Percentiles rank a stretch among this genome's conserved stretches.
Evolutionary conservation across 108 stramenopile genomes (phyloP).

Genomic region (Cyclotella baltica): DNA sequence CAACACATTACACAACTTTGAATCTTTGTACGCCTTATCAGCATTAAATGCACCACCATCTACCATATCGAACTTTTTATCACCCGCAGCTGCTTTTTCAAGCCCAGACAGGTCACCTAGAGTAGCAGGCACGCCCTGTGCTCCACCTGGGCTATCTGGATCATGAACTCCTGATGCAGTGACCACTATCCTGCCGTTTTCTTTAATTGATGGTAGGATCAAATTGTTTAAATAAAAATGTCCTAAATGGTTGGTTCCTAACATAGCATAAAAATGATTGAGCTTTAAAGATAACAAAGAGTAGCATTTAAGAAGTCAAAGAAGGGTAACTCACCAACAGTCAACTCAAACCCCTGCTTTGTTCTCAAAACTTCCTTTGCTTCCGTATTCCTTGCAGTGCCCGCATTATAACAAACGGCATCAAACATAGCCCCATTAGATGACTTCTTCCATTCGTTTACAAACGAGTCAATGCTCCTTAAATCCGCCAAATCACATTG

Average conservation of each 20-base stretch:
- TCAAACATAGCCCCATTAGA: slow-evolving; percentile 51
- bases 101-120: slow-evolving; percentile 85
- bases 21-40: slow-evolving; percentile 94
- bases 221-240: slow-evolving; percentile 93
- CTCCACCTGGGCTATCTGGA: slow-evolving; percentile 86
- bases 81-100: slow-evolving; percentile 41
- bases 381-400: slow-evolving; percentile 72
- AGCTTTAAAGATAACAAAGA: neutral
- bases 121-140: slow-evolving; percentile 75
- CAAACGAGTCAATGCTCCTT: slow-evolving; percentile 65
- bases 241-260: slow-evolving; percentile 94
- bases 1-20: slow-evolving; percentile 85
- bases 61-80: slow-evolving; percentile 81
- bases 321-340: slow-evolving; percentile 53
- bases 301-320: neutral
- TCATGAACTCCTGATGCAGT: slow-evolving; percentile 90
- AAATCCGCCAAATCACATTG: slow-evolving; percentile 85
- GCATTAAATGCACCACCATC: slow-evolving; percentile 85
- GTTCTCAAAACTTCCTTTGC: slow-evolving; percentile 77
- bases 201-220: slow-evolving; percentile 62
- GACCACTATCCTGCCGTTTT: slow-evolving; percentile 72
- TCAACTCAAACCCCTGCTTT: slow-evolving; percentile 80
- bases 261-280: neutral
- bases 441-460: slow-evolving; percentile 33
- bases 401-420: slow-evolving; percentile 87